Conservation (phyloP, 2,329 filamentous ascomycete species). For the Dactylellina leptospora region DNA sequence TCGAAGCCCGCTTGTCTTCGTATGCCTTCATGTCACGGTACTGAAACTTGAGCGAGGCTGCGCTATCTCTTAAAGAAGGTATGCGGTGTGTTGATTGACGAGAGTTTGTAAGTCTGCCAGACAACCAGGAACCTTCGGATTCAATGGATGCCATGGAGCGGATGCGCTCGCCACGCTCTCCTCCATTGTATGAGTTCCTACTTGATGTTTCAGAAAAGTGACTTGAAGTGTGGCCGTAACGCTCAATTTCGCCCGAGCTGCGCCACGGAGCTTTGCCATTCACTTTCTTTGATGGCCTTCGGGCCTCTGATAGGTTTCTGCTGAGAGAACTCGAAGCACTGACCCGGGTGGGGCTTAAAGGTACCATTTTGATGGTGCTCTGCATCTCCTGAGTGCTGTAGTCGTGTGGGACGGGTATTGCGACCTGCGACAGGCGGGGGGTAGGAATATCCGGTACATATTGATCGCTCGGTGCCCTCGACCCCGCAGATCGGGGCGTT, state of each 20-base stretch:
- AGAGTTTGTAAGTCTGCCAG: constrained; percentile 70
- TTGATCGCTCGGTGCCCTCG: constrained; percentile 38
- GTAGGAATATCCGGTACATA: constrained; percentile 33
- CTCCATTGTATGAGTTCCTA: constrained; percentile 23
- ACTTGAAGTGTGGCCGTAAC: constrained; percentile 33
- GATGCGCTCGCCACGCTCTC: constrained; percentile 23
- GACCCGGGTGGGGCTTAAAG: constrained; percentile 30
- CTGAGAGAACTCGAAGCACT: constrained; percentile 20
- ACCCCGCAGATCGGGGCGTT: constrained; percentile 37
- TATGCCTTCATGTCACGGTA: constrained; percentile 64
- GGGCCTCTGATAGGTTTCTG: constrained; percentile 41
- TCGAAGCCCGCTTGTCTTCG: constrained; percentile 72
- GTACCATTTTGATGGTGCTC: constrained; percentile 25
- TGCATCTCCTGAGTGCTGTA: constrained; percentile 24
- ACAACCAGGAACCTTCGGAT: constrained; percentile 95
- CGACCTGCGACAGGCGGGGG: constrained; percentile 33
- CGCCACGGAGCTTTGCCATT: constrained; percentile 37
- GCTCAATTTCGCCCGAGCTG: constrained; percentile 34
- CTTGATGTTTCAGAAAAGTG: constrained; percentile 49
- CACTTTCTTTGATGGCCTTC: constrained; percentile 25
- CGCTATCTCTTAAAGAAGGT: constrained; percentile 62
- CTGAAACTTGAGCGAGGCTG: constrained; percentile 61
- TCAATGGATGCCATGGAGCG: constrained; percentile 87
- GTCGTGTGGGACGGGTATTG: constrained; percentile 44
- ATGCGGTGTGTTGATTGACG: constrained; percentile 63